A percentile compares a stretch with the other conserved stretches of the same genome.
Conservation (phyloP, 345 rosid genomes). For the Aquilaria sinensis region DNA sequence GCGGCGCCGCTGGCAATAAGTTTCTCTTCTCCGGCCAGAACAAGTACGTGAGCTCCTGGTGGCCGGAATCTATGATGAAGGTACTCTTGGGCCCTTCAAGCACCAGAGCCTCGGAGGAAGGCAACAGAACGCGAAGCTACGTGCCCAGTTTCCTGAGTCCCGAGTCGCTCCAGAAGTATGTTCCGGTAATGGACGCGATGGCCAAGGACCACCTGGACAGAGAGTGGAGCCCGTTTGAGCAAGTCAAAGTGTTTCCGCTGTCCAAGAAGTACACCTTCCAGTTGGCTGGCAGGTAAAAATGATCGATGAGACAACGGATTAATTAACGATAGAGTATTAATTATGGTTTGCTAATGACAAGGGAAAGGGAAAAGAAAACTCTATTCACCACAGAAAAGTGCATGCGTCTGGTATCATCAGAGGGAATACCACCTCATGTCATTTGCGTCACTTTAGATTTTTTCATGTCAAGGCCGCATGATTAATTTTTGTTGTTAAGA, state of each 20-base stretch:
- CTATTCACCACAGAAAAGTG: too few relatives aligned
- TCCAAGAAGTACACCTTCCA: conserved; percentile 25
- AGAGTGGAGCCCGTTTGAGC: conserved; percentile 17
- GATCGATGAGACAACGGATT: too few relatives aligned
- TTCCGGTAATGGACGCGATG: conserved; percentile 30
- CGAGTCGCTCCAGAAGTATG: conserved; percentile 17
- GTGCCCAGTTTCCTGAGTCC: conserved; percentile 23
- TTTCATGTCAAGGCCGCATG: too few relatives aligned
- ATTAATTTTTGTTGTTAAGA: too few relatives aligned
- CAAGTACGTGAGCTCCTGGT: conserved; percentile 27
- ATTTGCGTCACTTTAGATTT: too few relatives aligned
- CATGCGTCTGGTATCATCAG: too few relatives aligned
- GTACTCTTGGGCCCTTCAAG: conserved; percentile 13
- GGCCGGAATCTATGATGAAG: conserved; percentile 25
- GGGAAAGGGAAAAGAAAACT: too few relatives aligned
- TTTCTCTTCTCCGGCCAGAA: conserved; percentile 27
- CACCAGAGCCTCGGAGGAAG: conserved; percentile 7
- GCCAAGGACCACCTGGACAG: conserved; percentile 20
- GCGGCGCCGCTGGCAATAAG: conserved; percentile 26
- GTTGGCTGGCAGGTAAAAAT: conserved; percentile 17
- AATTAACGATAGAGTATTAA: too few relatives aligned
- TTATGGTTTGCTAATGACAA: too few relatives aligned
- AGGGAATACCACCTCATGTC: too few relatives aligned
- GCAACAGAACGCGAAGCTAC: conserved; percentile 11
- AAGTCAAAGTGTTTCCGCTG: conserved; percentile 23